Evolutionary conservation across 441 rosid genomes (phyloP).

Genomic region (Melianthus villosus): DNA sequence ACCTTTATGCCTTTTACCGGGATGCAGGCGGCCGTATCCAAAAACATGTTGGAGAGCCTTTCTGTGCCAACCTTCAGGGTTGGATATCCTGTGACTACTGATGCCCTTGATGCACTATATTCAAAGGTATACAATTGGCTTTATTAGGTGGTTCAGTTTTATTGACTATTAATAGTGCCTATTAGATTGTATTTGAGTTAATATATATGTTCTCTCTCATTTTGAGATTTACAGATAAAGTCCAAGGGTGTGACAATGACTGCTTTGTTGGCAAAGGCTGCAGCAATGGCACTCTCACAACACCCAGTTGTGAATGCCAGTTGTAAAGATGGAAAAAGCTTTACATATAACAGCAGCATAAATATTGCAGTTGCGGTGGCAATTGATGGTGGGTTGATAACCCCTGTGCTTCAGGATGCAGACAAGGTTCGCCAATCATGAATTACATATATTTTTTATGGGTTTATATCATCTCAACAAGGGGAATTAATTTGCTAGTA

Average conservation of each 20-base stretch:
- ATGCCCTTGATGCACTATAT: conserved; percentile 85
- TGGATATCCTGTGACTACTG: conserved; percentile 64
- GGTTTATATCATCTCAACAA: no score
- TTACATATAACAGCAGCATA: conserved; percentile 59
- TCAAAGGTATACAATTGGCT: conserved; percentile 23
- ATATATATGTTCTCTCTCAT: no score
- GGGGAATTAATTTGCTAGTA: no score
- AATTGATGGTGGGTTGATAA: conserved; percentile 80
- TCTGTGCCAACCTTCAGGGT: conserved; percentile 82
- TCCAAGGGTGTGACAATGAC: conserved; percentile 94
- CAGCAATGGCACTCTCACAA: conserved; percentile 65
- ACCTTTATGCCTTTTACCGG: conserved; percentile 70
- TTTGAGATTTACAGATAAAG: no score
- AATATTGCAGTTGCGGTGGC: conserved; percentile 96
- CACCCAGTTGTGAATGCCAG: conserved; percentile 72
- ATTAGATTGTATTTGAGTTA: no score
- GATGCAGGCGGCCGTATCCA: conserved; percentile 77
- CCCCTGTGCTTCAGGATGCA: conserved; percentile 93
- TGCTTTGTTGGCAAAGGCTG: conserved; percentile 80
- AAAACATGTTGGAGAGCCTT: conserved; percentile 79
- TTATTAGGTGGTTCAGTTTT: background rate
- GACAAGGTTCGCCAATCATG: conserved; percentile 43
- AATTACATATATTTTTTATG: background rate
- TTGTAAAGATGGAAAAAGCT: conserved; percentile 81
- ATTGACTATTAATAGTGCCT: no score